Percentiles rank a stretch among this genome's conserved stretches.
phyloP scores from a whole-genome alignment of 805 yeast genomes.

The Kodamaea lidongshanica region DNA sequence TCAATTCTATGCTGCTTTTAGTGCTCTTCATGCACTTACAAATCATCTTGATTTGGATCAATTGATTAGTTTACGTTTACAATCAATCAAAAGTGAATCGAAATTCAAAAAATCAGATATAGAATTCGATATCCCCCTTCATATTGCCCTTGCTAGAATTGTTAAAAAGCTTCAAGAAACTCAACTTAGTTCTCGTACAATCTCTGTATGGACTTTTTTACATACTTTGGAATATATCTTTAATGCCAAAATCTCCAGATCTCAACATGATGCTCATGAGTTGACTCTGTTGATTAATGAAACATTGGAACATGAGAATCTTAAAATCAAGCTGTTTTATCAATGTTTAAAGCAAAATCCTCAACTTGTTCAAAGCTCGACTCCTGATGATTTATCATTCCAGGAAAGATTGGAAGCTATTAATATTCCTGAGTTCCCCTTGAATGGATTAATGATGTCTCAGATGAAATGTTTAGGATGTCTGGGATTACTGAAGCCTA shows the following conservation, averaged over 20 bases:
- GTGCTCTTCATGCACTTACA: constrained; percentile 16
- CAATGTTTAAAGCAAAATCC: constrained; percentile 10
- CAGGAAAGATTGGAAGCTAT: constrained; percentile 11
- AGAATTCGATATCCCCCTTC: constrained; percentile 44
- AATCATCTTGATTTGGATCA: constrained; percentile 15
- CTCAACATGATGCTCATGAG: constrained; percentile 96
- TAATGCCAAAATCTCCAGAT: constrained; percentile 65
- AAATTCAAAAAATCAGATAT: constrained; percentile 13
- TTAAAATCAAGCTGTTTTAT: constrained; percentile 32
- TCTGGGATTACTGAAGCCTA: constrained; percentile 51
- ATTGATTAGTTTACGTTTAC: constrained; percentile 6
- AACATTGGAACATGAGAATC: constrained; percentile 63
- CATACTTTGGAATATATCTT: constrained; percentile 67
- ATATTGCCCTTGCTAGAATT: constrained; percentile 48
- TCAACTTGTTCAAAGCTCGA: constrained; percentile 7
- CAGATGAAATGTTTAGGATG: constrained; percentile 69
- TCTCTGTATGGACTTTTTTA: constrained; percentile 75
- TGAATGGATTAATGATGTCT: constrained; percentile 59
- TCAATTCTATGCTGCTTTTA: constrained; percentile 26
- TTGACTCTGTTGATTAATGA: constrained; percentile 76
- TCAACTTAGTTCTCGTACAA: constrained; percentile 43
- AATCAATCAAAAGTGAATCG: constrained; percentile 5
- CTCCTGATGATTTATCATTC: too few species aligned
- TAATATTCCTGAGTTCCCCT: constrained; percentile 61
- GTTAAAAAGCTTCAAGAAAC: constrained; percentile 58